Conservation (phyloP, 257 asterid species). For the Salvia hispanica region DNA sequence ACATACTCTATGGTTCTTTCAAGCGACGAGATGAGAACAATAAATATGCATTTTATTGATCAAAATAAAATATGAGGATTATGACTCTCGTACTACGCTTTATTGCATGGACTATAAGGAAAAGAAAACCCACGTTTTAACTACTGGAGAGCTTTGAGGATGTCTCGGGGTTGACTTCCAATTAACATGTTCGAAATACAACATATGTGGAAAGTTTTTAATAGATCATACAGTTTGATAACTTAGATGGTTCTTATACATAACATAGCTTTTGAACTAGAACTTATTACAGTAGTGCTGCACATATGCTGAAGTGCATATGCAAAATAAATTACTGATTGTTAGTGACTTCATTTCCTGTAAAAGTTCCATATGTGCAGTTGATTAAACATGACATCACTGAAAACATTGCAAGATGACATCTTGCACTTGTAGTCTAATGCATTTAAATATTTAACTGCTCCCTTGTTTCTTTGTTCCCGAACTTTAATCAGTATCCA, state of each 20-base stretch:
- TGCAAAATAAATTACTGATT: background rate
- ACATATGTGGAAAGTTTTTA: background rate
- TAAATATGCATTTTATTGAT: constrained; percentile 2
- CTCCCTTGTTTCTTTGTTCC: constrained; percentile 3
- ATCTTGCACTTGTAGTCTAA: constrained; percentile 11
- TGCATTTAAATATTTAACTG: constrained; percentile 1
- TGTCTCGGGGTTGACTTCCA: constrained; percentile 15
- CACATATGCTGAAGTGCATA: background rate
- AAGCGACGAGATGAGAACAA: constrained; percentile 8
- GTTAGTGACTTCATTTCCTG: background rate
- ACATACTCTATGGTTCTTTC: constrained; percentile 13
- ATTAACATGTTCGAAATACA: constrained; percentile 1
- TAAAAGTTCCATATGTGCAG: background rate
- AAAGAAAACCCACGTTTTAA: background rate
- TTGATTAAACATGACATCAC: constrained; percentile 12
- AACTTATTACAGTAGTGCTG: constrained; percentile 1
- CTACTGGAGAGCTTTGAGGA: constrained; percentile 19
- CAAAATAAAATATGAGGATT: constrained; percentile 6
- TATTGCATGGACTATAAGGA: constrained; percentile 11
- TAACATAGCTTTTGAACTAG: constrained; percentile 16
- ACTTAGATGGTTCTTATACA: constrained; percentile 10
- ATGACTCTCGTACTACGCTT: background rate
- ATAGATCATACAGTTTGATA: background rate
- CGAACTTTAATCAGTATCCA: background rate
- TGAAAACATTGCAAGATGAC: background rate